These are phyloP conservation scores for Geotrichum klebahnii DNA, from an alignment of 1,139 yeast genomes.

Conservation along the genomic window DNA sequence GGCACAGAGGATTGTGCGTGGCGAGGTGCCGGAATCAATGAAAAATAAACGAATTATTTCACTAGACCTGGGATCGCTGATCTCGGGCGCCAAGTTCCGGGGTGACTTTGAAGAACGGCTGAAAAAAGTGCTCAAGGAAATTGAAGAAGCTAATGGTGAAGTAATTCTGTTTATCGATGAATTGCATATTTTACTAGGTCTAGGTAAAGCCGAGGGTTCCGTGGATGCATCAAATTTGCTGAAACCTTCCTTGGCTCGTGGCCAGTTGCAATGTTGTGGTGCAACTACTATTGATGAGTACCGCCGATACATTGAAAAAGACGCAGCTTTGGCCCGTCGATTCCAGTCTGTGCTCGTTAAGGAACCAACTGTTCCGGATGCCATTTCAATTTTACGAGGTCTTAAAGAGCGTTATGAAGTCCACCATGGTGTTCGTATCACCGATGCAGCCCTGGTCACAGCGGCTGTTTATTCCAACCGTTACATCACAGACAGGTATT, in stretches of 20 bases:
- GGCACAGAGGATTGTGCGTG: constrained; percentile 92
- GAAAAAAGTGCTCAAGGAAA: constrained; percentile 91
- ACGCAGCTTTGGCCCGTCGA: constrained; percentile 97
- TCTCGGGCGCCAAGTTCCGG: constrained; percentile 97
- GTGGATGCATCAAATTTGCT: constrained; percentile 96
- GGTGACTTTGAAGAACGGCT: constrained; percentile 98
- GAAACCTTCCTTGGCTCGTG: constrained; percentile 96
- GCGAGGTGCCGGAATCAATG: constrained; percentile 87
- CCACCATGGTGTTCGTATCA: constrained; percentile 95
- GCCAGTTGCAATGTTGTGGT: constrained; percentile 93
- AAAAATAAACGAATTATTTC: constrained; percentile 78
- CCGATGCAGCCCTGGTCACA: constrained; percentile 89
- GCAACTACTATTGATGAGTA: constrained; percentile 96
- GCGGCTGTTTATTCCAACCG: constrained; percentile 95
- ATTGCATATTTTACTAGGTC: constrained; percentile 99
- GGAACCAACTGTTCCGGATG: constrained; percentile 88
- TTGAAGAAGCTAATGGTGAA: constrained; percentile 80
- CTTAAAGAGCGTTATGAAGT: constrained; percentile 93
- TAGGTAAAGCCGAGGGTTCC: constrained; percentile 87
- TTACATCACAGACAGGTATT: constrained; percentile 87
- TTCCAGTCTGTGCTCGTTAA: constrained; percentile 95
- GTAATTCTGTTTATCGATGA: constrained; percentile 91
- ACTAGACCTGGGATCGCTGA: constrained; percentile 88
- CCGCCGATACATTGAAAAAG: constrained; percentile 87
- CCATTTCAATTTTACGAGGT: constrained; percentile 94